Percentiles rank a stretch among this genome's conserved stretches.
Conservation (phyloP, 164 flowering plant genomes). For the Umbilicus rupestris region DNA sequence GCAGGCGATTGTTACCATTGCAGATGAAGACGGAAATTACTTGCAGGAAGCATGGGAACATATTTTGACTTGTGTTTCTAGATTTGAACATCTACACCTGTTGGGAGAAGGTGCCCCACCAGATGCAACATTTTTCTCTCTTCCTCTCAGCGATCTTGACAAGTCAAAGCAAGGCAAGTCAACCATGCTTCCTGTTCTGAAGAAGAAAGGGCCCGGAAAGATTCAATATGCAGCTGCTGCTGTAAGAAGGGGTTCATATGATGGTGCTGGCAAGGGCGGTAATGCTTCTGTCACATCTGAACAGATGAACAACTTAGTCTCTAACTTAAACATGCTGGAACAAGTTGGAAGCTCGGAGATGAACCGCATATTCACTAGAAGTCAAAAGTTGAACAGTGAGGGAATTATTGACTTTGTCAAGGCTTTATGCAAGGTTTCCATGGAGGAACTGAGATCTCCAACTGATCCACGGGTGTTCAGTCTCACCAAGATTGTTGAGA, state of each 20-base stretch:
- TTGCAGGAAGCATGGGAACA: conserved; percentile 99
- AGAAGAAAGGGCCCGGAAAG: conserved; percentile 84
- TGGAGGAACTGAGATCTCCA: conserved; percentile 89
- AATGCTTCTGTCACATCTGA: conserved; percentile 71
- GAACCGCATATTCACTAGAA: conserved; percentile 84
- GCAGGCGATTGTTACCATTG: conserved; percentile 82
- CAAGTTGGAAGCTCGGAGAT: conserved; percentile 95
- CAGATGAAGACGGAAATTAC: conserved; percentile 97
- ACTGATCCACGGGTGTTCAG: conserved; percentile 99
- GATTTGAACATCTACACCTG: conserved; percentile 97
- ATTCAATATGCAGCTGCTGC: conserved; percentile 78
- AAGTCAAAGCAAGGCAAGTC: conserved; percentile 76
- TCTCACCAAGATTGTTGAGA: conserved; percentile 98
- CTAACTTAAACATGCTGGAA: conserved; percentile 93
- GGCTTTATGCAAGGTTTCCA: conserved; percentile 96
- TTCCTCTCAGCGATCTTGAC: conserved; percentile 72
- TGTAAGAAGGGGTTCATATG: conserved; percentile 93
- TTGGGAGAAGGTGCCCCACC: conserved; percentile 99
- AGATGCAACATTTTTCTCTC: conserved; percentile 94
- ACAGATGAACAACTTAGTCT: conserved; percentile 85
- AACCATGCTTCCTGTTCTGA: conserved; percentile 73
- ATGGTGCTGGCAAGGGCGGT: conserved; percentile 93
- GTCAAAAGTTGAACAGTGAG: conserved; percentile 91
- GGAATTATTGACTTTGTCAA: conserved; percentile 96
- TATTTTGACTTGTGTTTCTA: conserved; percentile 91